phyloP scores from a whole-genome alignment of 495 filamentous ascomycete genomes.

The Daldinia childiae region DNA sequence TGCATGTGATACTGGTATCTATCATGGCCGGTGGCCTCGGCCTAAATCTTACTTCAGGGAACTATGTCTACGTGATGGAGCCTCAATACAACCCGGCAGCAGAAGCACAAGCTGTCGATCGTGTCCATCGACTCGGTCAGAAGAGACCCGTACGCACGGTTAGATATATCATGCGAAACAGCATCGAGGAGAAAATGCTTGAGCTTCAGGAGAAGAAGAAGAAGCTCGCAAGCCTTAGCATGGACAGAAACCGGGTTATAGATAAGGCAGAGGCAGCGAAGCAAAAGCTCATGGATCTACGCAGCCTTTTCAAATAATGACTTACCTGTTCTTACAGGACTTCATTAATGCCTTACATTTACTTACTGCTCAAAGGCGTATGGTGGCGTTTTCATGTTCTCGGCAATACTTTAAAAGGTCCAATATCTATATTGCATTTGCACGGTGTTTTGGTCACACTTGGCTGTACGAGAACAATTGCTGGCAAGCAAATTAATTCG shows the following conservation, averaged over 20 bases:
- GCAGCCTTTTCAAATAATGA: slow-evolving; percentile 77
- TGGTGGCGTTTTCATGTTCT: slow-evolving; percentile 6
- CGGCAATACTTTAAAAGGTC: neutral
- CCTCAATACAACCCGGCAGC: slow-evolving; percentile 96
- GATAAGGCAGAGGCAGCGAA: slow-evolving; percentile 79
- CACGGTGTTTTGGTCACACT: slow-evolving; percentile 30
- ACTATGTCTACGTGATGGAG: slow-evolving; percentile 94
- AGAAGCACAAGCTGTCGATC: slow-evolving; percentile 92
- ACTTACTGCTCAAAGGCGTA: neutral
- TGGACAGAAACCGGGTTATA: slow-evolving; percentile 67
- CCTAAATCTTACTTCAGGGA: slow-evolving; percentile 87
- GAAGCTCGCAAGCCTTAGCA: slow-evolving; percentile 83
- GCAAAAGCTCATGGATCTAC: slow-evolving; percentile 80
- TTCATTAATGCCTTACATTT: neutral
- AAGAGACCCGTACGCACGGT: slow-evolving; percentile 81
- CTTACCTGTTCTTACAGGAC: neutral
- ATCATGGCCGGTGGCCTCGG: slow-evolving; percentile 93
- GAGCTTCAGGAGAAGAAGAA: slow-evolving; percentile 90
- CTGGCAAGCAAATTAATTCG: neutral
- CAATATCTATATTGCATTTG: slow-evolving; percentile 23
- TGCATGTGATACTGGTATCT: slow-evolving; percentile 87
- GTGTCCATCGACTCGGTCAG: slow-evolving; percentile 93
- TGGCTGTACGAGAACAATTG: neutral
- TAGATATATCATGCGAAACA: slow-evolving; percentile 86
- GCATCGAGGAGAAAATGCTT: slow-evolving; percentile 95